Percentiles rank a stretch among this genome's conserved stretches.
Conservation (phyloP, 179 eudicot genomes). For the Amaranthus tricolor region DNA sequence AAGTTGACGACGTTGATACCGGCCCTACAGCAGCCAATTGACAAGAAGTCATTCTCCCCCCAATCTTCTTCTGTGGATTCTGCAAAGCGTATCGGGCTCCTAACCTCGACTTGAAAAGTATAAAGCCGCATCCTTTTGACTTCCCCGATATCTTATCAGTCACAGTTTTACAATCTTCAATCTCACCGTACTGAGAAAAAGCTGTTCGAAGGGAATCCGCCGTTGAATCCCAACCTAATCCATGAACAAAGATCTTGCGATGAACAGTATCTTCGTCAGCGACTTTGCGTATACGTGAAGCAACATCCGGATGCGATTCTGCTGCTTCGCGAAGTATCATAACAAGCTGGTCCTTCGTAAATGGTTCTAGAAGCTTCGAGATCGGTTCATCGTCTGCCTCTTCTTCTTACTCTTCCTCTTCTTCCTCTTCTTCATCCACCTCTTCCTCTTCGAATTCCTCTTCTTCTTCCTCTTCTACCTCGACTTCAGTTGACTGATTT, state of each 20-base stretch:
- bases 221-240: slow-evolving; percentile 73
- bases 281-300: slow-evolving; percentile 21
- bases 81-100: slow-evolving; percentile 59
- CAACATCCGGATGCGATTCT: slow-evolving; percentile 31
- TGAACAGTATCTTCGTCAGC: slow-evolving; percentile 60
- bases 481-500: neutral
- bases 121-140: slow-evolving; percentile 79
- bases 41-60: slow-evolving; percentile 55
- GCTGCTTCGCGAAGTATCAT: slow-evolving; percentile 52
- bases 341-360: slow-evolving; percentile 55
- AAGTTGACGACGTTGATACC: neutral
- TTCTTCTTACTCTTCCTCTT: slow-evolving; percentile 4
- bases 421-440: slow-evolving; percentile 20
- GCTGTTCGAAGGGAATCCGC: slow-evolving; percentile 41
- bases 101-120: slow-evolving; percentile 50
- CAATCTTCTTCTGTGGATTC: slow-evolving; percentile 69
- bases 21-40: slow-evolving; percentile 83
- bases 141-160: slow-evolving; percentile 59
- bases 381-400: slow-evolving; percentile 44
- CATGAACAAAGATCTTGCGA: slow-evolving; percentile 64
- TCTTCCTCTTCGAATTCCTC: slow-evolving; percentile 22
- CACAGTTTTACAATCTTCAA: slow-evolving; percentile 71
- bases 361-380: slow-evolving; percentile 53
- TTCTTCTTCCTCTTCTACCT: slow-evolving; percentile 17
- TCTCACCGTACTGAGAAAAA: slow-evolving; percentile 60